Evolutionary conservation across 1,139 yeast species (phyloP), one percentile per base, ranked within the genome.

Genomic region (Lodderomyces elongisporus): DNA sequence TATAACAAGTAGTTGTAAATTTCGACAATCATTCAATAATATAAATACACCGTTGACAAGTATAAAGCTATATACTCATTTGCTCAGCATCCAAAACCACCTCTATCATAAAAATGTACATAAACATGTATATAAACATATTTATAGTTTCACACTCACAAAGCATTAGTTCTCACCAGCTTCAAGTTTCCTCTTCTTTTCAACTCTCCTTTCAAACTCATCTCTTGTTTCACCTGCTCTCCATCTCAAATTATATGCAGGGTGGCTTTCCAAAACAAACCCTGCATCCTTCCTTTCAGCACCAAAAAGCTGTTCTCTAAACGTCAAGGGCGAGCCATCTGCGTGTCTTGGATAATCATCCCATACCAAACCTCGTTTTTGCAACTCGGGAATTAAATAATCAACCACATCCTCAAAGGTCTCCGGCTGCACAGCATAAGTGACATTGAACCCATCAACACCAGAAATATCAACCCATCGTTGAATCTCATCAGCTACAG

Each of bases 181-280:
- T 25, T 28, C 27, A 25, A 14, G 25, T 28, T 35, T 33, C 32
- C 44, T 33, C 32, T 38, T 40, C 20, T 39, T 39, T 18, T 29
- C 37, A 18, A 39, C 18, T 33, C 42, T 33, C 34, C 44, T 40
- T 36, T 65, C 71, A 40, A 62, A 62, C 17, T 61, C 65, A 35
- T 58, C 64, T 40, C 53, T 60, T 1, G 62, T 36, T 36, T 56
- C 64, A 16, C 60, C 63, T 9, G 58, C 55, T 31, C 48, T 51
- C 73, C 73, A 66, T 49, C 67, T 60, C 27, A 63, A 48, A 2
- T 48, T 49, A 42, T 63, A 42, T 7, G 71, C 70, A 14, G 68
- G 68, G 38, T 66, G 72, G 42, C 48, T 39, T 8, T 47, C 48
- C 28, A 38, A 42, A 13, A 54, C 44, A 38, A 38, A 55, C 16